phyloP scores from a whole-genome alignment of 2,329 filamentous ascomycete genomes.

The Passalora sequoiae region DNA sequence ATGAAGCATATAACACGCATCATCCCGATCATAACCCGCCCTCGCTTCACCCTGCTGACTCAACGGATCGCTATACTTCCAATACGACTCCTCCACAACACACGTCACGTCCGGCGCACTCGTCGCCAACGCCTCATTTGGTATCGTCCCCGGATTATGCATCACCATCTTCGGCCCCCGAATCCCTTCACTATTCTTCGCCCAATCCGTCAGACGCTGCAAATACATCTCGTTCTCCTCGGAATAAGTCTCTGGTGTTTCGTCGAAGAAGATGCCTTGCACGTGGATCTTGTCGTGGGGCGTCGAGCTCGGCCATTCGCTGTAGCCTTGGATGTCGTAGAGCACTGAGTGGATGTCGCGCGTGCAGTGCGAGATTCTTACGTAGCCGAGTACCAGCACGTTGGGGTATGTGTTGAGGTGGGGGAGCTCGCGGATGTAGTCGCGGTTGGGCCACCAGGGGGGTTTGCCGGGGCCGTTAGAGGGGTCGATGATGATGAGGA shows the following conservation, averaged over 20 bases:
- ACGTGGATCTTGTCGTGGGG: constrained; percentile 19
- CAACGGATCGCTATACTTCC: not conserved
- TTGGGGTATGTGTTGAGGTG: constrained; percentile 26
- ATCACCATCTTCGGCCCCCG: not conserved
- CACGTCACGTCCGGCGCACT: not conserved
- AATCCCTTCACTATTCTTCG: constrained; percentile 1
- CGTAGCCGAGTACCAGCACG: constrained; percentile 28
- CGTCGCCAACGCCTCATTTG: not conserved
- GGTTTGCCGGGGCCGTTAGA: constrained; percentile 22
- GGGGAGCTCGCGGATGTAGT: constrained; percentile 25
- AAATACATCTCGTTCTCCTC: not conserved
- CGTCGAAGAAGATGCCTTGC: constrained; percentile 31
- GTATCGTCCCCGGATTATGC: not conserved
- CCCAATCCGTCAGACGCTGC: not conserved
- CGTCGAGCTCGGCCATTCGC: constrained; percentile 21
- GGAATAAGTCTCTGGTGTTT: constrained; percentile 21
- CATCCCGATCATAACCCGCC: not conserved
- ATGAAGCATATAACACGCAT: constrained; percentile 2
- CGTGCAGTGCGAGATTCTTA: constrained; percentile 24
- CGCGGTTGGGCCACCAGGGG: constrained; percentile 21
- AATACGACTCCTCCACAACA: not conserved
- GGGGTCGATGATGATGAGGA: constrained; percentile 25
- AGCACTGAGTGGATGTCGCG: constrained; percentile 17
- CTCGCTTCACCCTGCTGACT: not conserved
- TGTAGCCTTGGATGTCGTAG: constrained; percentile 25